A percentile compares a stretch with the other conserved stretches of the same genome.
These are phyloP conservation scores for Excoecaria agallocha DNA, from an alignment of 345 rosid species.

Conservation along the genomic window DNA sequence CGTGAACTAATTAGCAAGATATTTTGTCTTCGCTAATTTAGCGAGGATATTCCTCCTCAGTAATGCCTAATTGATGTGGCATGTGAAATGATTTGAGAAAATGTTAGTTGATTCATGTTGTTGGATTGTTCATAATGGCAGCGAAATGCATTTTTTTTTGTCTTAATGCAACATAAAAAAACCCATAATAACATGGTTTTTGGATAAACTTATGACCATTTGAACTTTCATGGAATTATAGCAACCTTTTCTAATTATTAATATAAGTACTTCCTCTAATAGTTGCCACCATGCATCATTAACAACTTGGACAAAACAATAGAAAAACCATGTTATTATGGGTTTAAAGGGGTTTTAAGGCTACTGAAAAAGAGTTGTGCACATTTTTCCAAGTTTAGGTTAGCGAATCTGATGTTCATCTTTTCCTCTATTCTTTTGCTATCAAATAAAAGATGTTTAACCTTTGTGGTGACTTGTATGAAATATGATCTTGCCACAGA, in stretches of 20 bases:
- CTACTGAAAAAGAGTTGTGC: slow-evolving; percentile 86
- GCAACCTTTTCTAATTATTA: too few relatives aligned
- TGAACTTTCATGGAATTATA: not conserved
- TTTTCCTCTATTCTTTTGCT: not conserved
- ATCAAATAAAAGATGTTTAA: slow-evolving; percentile 9
- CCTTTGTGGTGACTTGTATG: slow-evolving; percentile 18
- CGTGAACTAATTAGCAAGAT: too few relatives aligned
- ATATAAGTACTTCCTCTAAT: too few relatives aligned
- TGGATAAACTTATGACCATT: not conserved
- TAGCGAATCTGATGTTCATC: not conserved
- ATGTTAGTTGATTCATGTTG: not conserved
- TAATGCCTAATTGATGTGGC: too few relatives aligned
- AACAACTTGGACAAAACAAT: not conserved
- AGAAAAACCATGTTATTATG: slow-evolving; percentile 43
- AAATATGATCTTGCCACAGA: slow-evolving; percentile 72
- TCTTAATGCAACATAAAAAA: not conserved
- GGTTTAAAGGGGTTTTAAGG: slow-evolving; percentile 89
- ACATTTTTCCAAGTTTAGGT: not conserved
- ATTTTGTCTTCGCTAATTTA: too few relatives aligned
- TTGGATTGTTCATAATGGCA: not conserved
- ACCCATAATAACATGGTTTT: not conserved
- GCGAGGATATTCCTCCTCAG: too few relatives aligned
- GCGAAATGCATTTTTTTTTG: not conserved
- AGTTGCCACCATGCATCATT: not conserved
- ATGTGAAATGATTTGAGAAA: too few relatives aligned